These are phyloP conservation scores for Lagerstroemia speciosa DNA, from an alignment of 345 rosid genomes.

Conservation along the genomic window DNA sequence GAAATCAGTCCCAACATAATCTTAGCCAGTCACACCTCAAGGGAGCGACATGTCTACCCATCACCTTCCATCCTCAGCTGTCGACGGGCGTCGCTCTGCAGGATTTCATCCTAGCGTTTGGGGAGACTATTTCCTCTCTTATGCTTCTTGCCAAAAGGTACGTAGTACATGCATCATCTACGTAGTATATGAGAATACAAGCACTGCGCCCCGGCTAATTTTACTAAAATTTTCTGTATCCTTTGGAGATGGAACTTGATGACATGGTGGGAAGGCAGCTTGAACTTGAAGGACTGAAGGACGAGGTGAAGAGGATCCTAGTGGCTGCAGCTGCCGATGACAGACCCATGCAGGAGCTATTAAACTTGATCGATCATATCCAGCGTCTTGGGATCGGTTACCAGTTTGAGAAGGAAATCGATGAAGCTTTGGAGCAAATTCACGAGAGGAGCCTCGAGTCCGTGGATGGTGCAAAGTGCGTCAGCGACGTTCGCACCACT, in stretches of 20 bases:
- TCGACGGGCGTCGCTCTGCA: conserved; percentile 11
- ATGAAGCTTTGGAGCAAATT: background rate
- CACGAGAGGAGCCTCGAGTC: background rate
- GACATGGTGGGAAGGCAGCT: too few species aligned
- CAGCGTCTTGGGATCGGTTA: background rate
- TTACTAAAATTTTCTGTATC: too few species aligned
- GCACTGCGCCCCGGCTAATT: background rate
- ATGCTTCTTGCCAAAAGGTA: conserved; percentile 3
- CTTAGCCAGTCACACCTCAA: too few species aligned
- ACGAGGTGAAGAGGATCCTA: conserved; percentile 14
- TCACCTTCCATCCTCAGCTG: too few species aligned
- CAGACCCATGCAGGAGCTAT: background rate
- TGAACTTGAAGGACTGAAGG: conserved; percentile 4
- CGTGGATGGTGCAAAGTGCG: background rate
- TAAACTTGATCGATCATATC: background rate
- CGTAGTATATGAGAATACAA: too few species aligned
- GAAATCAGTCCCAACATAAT: too few species aligned
- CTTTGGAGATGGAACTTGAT: too few species aligned
- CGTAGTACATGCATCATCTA: too few species aligned
- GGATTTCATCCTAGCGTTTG: conserved; percentile 15
- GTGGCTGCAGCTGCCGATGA: background rate
- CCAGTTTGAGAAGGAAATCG: background rate
- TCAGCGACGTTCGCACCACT: background rate
- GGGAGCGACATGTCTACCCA: too few species aligned
- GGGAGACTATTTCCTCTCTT: conserved; percentile 20